Percentiles rank a stretch among this genome's conserved stretches.
phyloP scores from a whole-genome alignment of 129 eudicot species.

The Oenanthe sinensis region DNA sequence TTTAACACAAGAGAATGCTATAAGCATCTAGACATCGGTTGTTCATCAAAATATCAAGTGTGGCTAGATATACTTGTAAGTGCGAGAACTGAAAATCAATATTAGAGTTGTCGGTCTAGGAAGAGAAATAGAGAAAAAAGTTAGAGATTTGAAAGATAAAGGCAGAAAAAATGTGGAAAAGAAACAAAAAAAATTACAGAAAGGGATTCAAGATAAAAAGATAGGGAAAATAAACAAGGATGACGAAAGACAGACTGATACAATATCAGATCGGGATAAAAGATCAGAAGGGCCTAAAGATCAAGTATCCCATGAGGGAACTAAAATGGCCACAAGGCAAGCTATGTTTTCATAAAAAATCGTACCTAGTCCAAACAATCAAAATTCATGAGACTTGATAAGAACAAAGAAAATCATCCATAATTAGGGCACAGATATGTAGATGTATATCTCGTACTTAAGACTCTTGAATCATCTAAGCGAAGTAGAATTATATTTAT shows the following conservation, averaged over 20 bases:
- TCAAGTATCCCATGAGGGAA: neutral
- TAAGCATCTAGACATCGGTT: neutral
- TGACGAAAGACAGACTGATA: neutral
- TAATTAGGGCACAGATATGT: neutral
- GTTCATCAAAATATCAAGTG: neutral
- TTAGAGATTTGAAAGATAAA: neutral
- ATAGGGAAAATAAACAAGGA: neutral
- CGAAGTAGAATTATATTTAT: neutral
- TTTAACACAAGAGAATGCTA: neutral
- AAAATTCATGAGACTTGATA: neutral
- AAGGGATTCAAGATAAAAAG: neutral
- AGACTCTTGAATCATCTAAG: neutral
- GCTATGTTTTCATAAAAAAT: neutral
- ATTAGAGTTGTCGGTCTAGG: neutral
- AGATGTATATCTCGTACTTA: neutral
- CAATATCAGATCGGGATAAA: neutral
- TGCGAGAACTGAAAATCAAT: neutral
- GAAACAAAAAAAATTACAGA: neutral
- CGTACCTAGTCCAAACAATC: neutral
- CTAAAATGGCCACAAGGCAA: neutral
- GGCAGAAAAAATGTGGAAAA: no score
- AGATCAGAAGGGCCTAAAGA: neutral
- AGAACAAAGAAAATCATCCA: neutral
- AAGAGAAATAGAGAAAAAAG: neutral
- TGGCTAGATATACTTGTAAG: neutral